A percentile compares a stretch with the other conserved stretches of the same genome.
Conservation (phyloP, 768 basidiomycete species). For the Trametes villosa region DNA sequence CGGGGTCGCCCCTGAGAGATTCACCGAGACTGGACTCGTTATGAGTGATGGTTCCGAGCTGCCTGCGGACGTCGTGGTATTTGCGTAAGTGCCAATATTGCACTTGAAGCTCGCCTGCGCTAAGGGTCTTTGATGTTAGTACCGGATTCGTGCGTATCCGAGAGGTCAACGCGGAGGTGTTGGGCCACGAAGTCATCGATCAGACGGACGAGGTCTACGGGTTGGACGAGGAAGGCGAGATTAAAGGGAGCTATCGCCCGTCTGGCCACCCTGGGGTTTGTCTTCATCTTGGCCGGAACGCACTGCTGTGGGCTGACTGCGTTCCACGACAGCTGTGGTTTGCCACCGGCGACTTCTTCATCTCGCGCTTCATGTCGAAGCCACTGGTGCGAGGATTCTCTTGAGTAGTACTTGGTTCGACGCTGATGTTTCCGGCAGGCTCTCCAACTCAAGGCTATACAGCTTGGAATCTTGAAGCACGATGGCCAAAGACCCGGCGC, state of each 20-base stretch:
- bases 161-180: constrained; percentile 35
- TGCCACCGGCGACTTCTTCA: constrained; percentile 41
- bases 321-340: constrained; percentile 43
- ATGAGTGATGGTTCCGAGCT: constrained; percentile 31
- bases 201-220: constrained; percentile 42
- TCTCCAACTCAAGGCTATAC: constrained; percentile 21
- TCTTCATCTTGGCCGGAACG: neutral
- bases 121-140: constrained; percentile 10
- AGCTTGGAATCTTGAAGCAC: constrained; percentile 18
- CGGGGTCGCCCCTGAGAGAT: constrained; percentile 34
- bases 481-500: constrained; percentile 9
- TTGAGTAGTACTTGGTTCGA: no score
- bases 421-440: neutral
- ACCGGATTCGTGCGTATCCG: constrained; percentile 41
- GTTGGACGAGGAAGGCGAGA: constrained; percentile 47
- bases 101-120: neutral
- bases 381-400: constrained; percentile 39
- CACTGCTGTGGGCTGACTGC: neutral
- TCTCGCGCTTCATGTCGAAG: constrained; percentile 42
- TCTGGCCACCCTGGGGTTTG: constrained; percentile 48
- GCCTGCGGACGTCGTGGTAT: constrained; percentile 32
- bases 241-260: constrained; percentile 42
- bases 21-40: constrained; percentile 31
- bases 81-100: constrained; percentile 29
- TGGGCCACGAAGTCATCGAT: constrained; percentile 42